A percentile compares a stretch with the other conserved stretches of the same genome.
Evolutionary conservation across 306 rosid genomes (phyloP).

Genomic region (Casuarina glauca): DNA sequence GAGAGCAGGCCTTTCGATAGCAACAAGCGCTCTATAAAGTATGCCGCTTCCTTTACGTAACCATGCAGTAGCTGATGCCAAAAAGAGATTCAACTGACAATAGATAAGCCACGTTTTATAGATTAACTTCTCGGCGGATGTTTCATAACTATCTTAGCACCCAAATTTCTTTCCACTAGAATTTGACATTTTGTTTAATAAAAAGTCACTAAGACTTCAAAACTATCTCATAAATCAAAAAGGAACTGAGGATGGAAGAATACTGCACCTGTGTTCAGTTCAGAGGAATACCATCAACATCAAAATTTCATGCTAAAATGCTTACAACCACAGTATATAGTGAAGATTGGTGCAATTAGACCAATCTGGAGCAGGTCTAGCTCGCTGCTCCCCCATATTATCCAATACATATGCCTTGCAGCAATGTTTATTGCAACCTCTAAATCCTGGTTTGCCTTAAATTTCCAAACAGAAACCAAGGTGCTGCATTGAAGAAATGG

Average conservation of each 20-base stretch:
- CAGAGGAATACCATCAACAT: background rate
- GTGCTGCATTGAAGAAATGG: slow-evolving; percentile 31
- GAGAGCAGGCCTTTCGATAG: background rate
- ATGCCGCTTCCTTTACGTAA: background rate
- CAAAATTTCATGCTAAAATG: slow-evolving; percentile 23
- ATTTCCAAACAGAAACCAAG: slow-evolving; percentile 23
- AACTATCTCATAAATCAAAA: background rate
- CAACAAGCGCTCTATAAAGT: too few relatives aligned
- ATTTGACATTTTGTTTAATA: too few relatives aligned
- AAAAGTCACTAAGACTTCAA: too few relatives aligned
- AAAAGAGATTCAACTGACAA: background rate
- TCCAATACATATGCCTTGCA: slow-evolving; percentile 16
- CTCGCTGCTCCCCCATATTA: slow-evolving; percentile 15
- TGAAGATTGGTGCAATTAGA: background rate
- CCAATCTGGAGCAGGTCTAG: background rate
- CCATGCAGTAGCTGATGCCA: background rate
- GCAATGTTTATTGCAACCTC: slow-evolving; percentile 34
- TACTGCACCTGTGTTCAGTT: background rate
- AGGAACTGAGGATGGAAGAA: background rate
- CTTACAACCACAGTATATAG: slow-evolving; percentile 28
- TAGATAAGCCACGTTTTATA: background rate
- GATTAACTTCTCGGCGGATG: background rate
- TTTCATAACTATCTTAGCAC: background rate
- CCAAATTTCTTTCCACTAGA: too few relatives aligned
- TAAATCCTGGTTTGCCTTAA: slow-evolving; percentile 25